Evolutionary conservation across 2,329 filamentous ascomycete genomes (phyloP), one percentile per base, ranked within the genome.

Genomic region (Geosmithia morbida): DNA sequence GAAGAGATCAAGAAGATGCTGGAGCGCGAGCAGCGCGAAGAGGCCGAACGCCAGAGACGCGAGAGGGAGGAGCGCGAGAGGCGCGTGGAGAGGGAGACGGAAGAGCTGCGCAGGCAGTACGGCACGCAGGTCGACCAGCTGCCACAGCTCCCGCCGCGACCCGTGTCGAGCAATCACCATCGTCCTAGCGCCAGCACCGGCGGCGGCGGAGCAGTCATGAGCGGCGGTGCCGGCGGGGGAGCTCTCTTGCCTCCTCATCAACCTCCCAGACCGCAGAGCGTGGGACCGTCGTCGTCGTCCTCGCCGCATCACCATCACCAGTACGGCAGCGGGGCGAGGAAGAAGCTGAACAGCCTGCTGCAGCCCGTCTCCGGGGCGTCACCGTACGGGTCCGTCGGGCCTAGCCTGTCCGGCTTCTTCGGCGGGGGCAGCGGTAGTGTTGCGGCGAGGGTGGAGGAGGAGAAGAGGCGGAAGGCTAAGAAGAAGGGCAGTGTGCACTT

Each of bases 61-160:
- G 45, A 50, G 30, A 39, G 26, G 11, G 30, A 45, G 44, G 45
- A 48, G 44, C 68, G 70, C 49, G 74, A 81, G 30, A 75, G 71
- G 10, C 75, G 77, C 54, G 66, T 89, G 1, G 81, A 89, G 18
- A 75, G 74, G 51, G 90, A 98, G 66, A 97, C 92, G 1, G 87
- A 92, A 60, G 74, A 88, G 1, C 68, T 98, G 37, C 70, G 77
- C 19, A 76, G 70, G 53, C 62, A 82, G 54, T 89, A 86, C 55
- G 84, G 85, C 44, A 68, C 77, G 43, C 63, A 71, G 46, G 56
- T 69, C 5, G 57, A 59, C 2, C 59, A 68, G 4, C 61, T 64
- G 11, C 59, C 61, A 19, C 54, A 61, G 20, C 59, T 49, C n/a
- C n/a, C 22, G 17, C 22, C 40, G 26, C 41, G 49, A 51, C 47